Evolutionary conservation across 2,329 filamentous ascomycete genomes (phyloP).

Genomic region (Metarhizium album): DNA sequence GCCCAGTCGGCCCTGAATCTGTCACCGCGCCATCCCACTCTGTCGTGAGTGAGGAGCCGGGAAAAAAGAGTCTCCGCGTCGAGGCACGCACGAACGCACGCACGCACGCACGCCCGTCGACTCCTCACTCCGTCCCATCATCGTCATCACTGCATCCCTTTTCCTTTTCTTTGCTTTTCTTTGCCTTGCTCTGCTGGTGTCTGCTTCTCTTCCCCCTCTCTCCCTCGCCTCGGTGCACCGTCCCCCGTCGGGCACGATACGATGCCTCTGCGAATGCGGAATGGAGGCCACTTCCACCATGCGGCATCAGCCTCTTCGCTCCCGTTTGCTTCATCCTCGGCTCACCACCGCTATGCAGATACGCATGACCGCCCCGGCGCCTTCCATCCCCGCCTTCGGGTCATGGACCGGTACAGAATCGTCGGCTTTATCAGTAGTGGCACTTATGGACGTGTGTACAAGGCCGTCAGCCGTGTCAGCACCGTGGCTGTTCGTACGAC

Average conservation of each 20-base stretch:
- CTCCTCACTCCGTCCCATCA: too few relatives aligned
- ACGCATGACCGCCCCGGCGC: conserved; percentile 39
- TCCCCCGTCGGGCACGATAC: conserved; percentile 11
- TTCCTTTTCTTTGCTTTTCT: too few relatives aligned
- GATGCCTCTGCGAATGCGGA: conserved; percentile 25
- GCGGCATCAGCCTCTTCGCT: conserved; percentile 11
- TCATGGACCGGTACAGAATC: conserved; percentile 89
- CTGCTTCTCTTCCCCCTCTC: too few relatives aligned
- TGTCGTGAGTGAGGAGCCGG: not conserved
- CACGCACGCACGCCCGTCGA: too few relatives aligned
- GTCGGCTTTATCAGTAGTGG: conserved; percentile 97
- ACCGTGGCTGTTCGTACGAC: conserved; percentile 4
- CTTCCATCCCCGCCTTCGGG: conserved; percentile 71
- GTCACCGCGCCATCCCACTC: not conserved
- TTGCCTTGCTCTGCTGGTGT: too few relatives aligned
- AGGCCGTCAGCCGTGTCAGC: conserved; percentile 58
- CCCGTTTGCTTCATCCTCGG: conserved; percentile 9
- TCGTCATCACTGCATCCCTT: too few relatives aligned
- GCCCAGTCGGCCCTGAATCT: not conserved
- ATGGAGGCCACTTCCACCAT: conserved; percentile 15
- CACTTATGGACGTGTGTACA: conserved; percentile 97
- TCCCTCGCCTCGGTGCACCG: not conserved
- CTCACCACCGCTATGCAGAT: conserved; percentile 36
- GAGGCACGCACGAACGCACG: not conserved
- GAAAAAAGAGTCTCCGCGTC: not conserved